These are phyloP conservation scores for Trichoderma afroharzianum DNA, from an alignment of 2,329 filamentous ascomycete genomes.

Conservation along the genomic window DNA sequence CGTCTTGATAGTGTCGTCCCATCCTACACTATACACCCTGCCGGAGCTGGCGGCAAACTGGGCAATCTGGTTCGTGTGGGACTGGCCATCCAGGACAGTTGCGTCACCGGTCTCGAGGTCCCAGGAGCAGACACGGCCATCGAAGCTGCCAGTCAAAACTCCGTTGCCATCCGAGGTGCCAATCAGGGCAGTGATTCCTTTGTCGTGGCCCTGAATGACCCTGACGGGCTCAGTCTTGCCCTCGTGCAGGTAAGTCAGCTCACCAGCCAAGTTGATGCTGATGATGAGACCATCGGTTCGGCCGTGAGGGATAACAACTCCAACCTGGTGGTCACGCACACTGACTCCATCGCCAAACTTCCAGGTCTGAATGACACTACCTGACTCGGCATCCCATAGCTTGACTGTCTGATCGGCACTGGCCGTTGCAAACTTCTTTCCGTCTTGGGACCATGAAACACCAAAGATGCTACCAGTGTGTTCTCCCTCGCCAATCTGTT, in stretches of 20 bases:
- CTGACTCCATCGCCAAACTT: conserved; percentile 74
- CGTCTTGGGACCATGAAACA: conserved; percentile 85
- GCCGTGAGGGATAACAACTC: conserved; percentile 83
- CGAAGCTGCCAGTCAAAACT: conserved; percentile 86
- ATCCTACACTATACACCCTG: conserved; percentile 80
- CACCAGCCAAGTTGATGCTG: conserved; percentile 81
- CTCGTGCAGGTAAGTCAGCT: conserved; percentile 82
- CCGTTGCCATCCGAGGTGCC: conserved; percentile 46
- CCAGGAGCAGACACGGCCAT: conserved; percentile 84
- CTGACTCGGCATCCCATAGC: conserved; percentile 84
- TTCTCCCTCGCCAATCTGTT: conserved; percentile 73
- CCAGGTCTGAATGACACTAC: conserved; percentile 78
- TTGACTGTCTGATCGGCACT: conserved; percentile 94
- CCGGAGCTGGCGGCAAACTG: conserved; percentile 63
- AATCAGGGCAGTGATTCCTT: conserved; percentile 75
- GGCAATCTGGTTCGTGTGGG: conserved; percentile 81
- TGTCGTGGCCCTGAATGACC: conserved; percentile 83
- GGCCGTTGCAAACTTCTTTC: conserved; percentile 81
- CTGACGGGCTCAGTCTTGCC: conserved; percentile 65
- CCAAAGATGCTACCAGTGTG: conserved; percentile 93
- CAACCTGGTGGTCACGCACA: conserved; percentile 84
- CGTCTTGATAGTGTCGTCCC: conserved; percentile 86
- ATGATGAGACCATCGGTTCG: conserved; percentile 84
- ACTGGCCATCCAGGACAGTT: conserved; percentile 70
- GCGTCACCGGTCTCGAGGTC: conserved; percentile 67